Conservation (phyloP, 2,329 filamentous ascomycete genomes). For the Ceratocystis variospora region DNA sequence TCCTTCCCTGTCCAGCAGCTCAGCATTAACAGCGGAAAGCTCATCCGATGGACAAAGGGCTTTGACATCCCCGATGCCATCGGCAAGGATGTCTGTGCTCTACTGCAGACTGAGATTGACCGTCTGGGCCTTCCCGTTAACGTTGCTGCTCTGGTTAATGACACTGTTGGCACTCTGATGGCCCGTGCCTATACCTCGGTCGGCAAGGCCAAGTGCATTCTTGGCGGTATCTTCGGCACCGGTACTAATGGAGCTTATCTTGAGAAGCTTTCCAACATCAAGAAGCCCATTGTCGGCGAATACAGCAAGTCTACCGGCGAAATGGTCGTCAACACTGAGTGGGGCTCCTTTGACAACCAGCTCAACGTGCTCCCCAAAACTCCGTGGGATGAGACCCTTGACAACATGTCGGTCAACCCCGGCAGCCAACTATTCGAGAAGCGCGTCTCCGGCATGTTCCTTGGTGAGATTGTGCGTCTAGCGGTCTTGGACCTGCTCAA, state of each 20-base stretch:
- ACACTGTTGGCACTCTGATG: slow-evolving; percentile 96
- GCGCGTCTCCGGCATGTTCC: slow-evolving; percentile 93
- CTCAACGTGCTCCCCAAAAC: slow-evolving; percentile 79
- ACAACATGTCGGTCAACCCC: slow-evolving; percentile 71
- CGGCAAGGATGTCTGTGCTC: slow-evolving; percentile 83
- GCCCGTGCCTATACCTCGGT: slow-evolving; percentile 89
- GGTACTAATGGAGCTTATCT: slow-evolving; percentile 96
- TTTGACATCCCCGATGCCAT: slow-evolving; percentile 93
- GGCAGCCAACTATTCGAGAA: slow-evolving; percentile 99
- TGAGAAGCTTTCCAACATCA: slow-evolving; percentile 75
- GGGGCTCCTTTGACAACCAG: slow-evolving; percentile 95
- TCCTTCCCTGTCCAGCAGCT: slow-evolving; percentile 91
- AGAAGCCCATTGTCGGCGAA: slow-evolving; percentile 56
- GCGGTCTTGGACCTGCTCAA: slow-evolving; percentile 60
- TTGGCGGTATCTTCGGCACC: slow-evolving; percentile 96
- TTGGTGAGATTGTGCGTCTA: slow-evolving; percentile 81
- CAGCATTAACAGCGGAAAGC: slow-evolving; percentile 84
- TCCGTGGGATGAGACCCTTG: slow-evolving; percentile 64
- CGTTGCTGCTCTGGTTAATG: slow-evolving; percentile 93
- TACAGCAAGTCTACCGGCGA: slow-evolving; percentile 72
- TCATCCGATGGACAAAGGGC: slow-evolving; percentile 97
- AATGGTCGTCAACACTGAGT: slow-evolving; percentile 98
- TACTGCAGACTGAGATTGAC: slow-evolving; percentile 84
- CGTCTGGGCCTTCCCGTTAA: slow-evolving; percentile 72
- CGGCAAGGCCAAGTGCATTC: slow-evolving; percentile 68